Evolutionary conservation across 495 filamentous ascomycete species (phyloP), one percentile per base, ranked within the genome.

Genomic region (Darksidea phi): DNA sequence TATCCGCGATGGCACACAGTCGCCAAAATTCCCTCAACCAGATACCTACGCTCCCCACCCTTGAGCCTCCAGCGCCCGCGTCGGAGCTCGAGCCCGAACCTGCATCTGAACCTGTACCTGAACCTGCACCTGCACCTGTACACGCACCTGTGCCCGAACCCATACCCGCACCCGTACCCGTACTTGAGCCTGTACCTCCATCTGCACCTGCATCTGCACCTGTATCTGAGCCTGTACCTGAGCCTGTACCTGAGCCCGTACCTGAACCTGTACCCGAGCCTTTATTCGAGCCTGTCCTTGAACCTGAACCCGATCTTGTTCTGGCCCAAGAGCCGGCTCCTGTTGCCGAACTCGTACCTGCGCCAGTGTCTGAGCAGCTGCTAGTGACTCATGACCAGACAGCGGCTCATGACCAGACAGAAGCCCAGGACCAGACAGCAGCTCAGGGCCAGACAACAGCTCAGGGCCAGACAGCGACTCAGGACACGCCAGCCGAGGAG

Each of bases 1-100:
- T 73, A 0, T 59, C 67, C 23, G 58, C 63, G 4, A 66, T 63
- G 1, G 42, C 61, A 25, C 71, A 74, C 46, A 72, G 70, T 58
- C 61, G 72, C 17, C 67, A 72, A 55, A 61, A 65, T 34, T 75
- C 73, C 2, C 48, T 67, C 23, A 72, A 61, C 41, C 57, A 67
- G 42, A 38, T 67, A n/a, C 48, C 57, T 32, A 56, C 54, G 1
- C 25, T 59, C 15, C 51, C 59, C 13, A 43, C 41, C 18, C 5
- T 43, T 43, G 41, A 43, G 15, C 5, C 41, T 20, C 41, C 41
- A 20, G 41, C 13, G 3, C 50, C 47, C 1, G 54, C 47, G 47
- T 25, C 54, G 5, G 38, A 15, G 2, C 42, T 26, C n/a, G 36
- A 50, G 21, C 41, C 41, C 13, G 41, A 43, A 15, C 28, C 28